A percentile compares a stretch with the other conserved stretches of the same genome.
phyloP scores from a whole-genome alignment of 805 yeast species.

The Pichia thaimueangensis region DNA sequence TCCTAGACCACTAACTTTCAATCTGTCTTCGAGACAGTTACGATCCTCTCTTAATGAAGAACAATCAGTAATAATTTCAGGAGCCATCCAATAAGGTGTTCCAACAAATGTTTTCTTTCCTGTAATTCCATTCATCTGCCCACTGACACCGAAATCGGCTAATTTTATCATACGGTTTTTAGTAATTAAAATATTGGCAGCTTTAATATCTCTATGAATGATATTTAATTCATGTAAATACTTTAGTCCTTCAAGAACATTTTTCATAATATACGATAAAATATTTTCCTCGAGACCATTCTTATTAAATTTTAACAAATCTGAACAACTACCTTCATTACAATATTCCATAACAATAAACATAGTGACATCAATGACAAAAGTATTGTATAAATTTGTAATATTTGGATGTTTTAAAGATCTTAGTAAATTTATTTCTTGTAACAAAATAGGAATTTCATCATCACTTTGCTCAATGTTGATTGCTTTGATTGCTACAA shows the following conservation, averaged over 20 bases:
- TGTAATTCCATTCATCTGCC: slow-evolving; percentile 54
- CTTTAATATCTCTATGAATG: slow-evolving; percentile 90
- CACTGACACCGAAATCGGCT: slow-evolving; percentile 96
- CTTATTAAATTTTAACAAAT: slow-evolving; percentile 52
- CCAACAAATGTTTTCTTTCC: slow-evolving; percentile 50
- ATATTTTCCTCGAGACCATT: slow-evolving; percentile 47
- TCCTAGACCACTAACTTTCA: slow-evolving; percentile 7
- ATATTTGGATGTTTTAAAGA: slow-evolving; percentile 60
- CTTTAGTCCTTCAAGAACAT: slow-evolving; percentile 61
- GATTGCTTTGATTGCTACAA: slow-evolving; percentile 83
- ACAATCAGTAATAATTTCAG: slow-evolving; percentile 63
- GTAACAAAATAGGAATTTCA: slow-evolving; percentile 61
- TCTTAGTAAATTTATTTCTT: slow-evolving; percentile 73
- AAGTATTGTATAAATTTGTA: slow-evolving; percentile 60
- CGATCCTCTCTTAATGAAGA: slow-evolving; percentile 9
- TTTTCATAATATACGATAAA: slow-evolving; percentile 56
- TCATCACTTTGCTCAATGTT: slow-evolving; percentile 76
- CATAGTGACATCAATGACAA: slow-evolving; percentile 58
- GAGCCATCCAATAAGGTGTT: slow-evolving; percentile 81
- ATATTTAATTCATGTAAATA: slow-evolving; percentile 69
- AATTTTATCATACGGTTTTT: slow-evolving; percentile 69
- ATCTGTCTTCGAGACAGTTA: slow-evolving; percentile 8
- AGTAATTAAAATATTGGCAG: slow-evolving; percentile 82
- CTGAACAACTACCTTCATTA: slow-evolving; percentile 90
- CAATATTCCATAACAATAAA: slow-evolving; percentile 95